Evolutionary conservation across 2,329 filamentous ascomycete genomes (phyloP), one percentile per base, ranked within the genome.

Genomic region (Xylogone sp.): DNA sequence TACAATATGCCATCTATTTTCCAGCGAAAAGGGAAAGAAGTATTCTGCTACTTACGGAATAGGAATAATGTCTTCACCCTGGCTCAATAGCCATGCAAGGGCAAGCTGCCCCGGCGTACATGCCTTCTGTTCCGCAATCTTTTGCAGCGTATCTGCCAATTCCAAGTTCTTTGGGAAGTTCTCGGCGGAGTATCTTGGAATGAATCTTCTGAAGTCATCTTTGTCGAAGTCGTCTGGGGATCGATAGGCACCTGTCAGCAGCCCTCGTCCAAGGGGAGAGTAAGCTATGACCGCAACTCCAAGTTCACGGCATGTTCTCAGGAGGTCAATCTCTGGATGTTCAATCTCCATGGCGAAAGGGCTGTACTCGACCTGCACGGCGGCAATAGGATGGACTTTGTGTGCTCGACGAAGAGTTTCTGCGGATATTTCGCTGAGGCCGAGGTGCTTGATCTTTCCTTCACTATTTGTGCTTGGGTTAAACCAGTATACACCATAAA

Each of bases 341-440:
- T 88, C 84, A 54, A 87, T 81, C 39, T 82, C 77, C 27, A 85
- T 71, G 2, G 72, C 65, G 62, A 77, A 82, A 0, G 75, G 75
- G 19, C 67, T 74, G 65, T 79, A 81, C 60, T 83, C 78, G 39
- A 81, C 69, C 59, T 83, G 78, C 3, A 78, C 68, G 2, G 77
- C 76, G 2, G 72, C 62, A 53, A 83, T 71, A 24, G 72, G 76
- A 48, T 71, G 70, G n/a, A 83, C 64, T 43, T 73, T 72, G 58
- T 68, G 65, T 9, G 76, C 79, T 3, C 79, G 74, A 10, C 76
- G 74, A 39, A 84, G 68, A 0, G 77, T 77, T 1, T 66, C 62
- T 2, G 76, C 72, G 6, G 72, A 73, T 53, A 74, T 68, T 56
- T 83, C 79, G 2, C 71, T 78, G 4, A 85, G 61, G 12, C 82